Conservation (phyloP, 2,329 filamentous ascomycete species). For the Aureobasidium sp. region DNA sequence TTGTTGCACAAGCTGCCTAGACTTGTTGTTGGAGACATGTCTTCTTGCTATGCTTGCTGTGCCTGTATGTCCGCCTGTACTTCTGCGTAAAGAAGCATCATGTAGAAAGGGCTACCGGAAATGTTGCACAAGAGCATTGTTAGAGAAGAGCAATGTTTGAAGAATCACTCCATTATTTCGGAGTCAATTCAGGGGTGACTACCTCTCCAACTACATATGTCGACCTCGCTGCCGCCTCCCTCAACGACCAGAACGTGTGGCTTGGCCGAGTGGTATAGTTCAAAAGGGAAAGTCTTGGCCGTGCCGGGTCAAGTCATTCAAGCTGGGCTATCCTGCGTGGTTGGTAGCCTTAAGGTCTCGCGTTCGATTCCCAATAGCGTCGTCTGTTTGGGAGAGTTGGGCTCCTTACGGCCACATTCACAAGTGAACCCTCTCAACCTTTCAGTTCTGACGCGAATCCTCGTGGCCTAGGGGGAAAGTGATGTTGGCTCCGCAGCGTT, state of each 20-base stretch:
- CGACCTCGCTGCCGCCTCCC: not conserved
- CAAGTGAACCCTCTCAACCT: not conserved
- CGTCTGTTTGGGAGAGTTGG: not conserved
- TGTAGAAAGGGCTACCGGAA: not conserved
- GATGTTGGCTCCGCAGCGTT: not conserved
- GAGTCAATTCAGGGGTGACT: not conserved
- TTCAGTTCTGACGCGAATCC: not conserved
- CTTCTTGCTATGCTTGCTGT: not conserved
- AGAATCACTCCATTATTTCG: not conserved
- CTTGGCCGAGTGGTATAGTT: not conserved
- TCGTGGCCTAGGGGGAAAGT: conserved; percentile 6
- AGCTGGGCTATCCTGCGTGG: not conserved
- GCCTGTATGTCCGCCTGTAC: not conserved
- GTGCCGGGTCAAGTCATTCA: not conserved
- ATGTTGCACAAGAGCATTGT: not conserved
- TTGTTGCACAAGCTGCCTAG: not conserved
- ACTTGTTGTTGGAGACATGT: not conserved
- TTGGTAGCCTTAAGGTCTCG: not conserved
- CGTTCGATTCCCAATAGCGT: not conserved
- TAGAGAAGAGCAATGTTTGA: not conserved
- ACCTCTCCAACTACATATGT: not conserved
- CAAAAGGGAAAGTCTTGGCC: not conserved
- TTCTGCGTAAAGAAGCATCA: not conserved
- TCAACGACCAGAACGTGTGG: not conserved
- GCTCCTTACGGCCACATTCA: not conserved